A percentile compares a stretch with the other conserved stretches of the same genome.
These are phyloP conservation scores for Botrytis fragariae DNA, from an alignment of 2,329 filamentous ascomycete species.

Conservation along the genomic window DNA sequence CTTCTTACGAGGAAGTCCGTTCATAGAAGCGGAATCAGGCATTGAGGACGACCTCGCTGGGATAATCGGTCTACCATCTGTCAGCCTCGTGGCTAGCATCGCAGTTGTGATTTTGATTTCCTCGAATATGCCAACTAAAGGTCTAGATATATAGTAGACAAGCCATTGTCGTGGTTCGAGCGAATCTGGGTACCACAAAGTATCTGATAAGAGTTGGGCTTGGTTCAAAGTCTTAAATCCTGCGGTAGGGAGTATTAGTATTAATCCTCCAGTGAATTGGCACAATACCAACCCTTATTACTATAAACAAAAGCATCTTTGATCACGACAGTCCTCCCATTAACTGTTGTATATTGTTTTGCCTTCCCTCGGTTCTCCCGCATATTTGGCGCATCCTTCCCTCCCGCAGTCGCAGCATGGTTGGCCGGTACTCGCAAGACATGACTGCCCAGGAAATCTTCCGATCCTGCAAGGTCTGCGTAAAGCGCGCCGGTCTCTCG, in stretches of 20 bases:
- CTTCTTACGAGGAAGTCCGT: slow-evolving; percentile 68
- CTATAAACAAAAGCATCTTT: slow-evolving; percentile 92
- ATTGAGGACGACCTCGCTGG: slow-evolving; percentile 25
- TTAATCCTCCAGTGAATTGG: neutral
- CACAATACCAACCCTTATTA: slow-evolving; percentile 73
- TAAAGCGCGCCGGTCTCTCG: slow-evolving; percentile 75
- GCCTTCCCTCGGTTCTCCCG: slow-evolving; percentile 90
- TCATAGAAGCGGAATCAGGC: slow-evolving; percentile 25
- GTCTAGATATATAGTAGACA: slow-evolving; percentile 91
- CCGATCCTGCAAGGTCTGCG: slow-evolving; percentile 78
- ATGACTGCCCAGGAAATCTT: slow-evolving; percentile 97
- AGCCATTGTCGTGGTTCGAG: slow-evolving; percentile 92
- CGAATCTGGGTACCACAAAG: slow-evolving; percentile 85
- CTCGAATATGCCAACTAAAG: slow-evolving; percentile 81
- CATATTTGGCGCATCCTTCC: slow-evolving; percentile 62
- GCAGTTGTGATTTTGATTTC: slow-evolving; percentile 70
- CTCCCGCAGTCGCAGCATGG: slow-evolving; percentile 48
- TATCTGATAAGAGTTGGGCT: slow-evolving; percentile 79
- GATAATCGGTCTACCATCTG: slow-evolving; percentile 32
- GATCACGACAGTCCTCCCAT: slow-evolving; percentile 88
- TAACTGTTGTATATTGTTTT: slow-evolving; percentile 88
- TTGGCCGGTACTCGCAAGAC: slow-evolving; percentile 76
- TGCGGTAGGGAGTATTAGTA: slow-evolving; percentile 42
- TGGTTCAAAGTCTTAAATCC: slow-evolving; percentile 91
- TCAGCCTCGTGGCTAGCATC: slow-evolving; percentile 48